A percentile compares a stretch with the other conserved stretches of the same genome.
Evolutionary conservation across 768 basidiomycete species (phyloP).

Genomic region (Leccinum disarticulatum): DNA sequence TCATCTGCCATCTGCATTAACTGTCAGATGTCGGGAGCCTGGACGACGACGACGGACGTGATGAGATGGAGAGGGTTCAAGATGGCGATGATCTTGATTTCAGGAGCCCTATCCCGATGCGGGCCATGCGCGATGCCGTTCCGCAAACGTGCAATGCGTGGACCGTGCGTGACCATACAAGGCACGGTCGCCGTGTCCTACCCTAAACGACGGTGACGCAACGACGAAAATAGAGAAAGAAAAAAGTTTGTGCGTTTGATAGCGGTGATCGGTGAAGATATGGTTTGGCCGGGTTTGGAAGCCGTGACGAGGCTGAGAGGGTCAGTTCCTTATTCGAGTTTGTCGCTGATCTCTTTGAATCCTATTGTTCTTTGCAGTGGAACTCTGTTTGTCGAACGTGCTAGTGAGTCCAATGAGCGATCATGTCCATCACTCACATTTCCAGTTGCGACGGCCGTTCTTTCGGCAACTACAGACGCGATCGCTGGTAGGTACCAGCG

Average conservation of each 20-base stretch:
- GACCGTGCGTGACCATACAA: neutral
- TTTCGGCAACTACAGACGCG: conserved; percentile 17
- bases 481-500: conserved; percentile 15
- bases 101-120: neutral
- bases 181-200: conserved; percentile 6
- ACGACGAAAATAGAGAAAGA: conserved; percentile 2
- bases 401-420: neutral
- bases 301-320: neutral
- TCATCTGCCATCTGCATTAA: too few species aligned
- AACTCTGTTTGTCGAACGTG: neutral
- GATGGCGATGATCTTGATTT: neutral
- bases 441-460: neutral
- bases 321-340: neutral
- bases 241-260: neutral
- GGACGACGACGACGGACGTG: neutral
- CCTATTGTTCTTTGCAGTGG: neutral
- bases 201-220: neutral
- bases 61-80: neutral
- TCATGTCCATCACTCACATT: conserved; percentile 2
- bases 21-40: neutral
- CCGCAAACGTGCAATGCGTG: neutral
- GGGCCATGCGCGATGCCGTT: neutral
- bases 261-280: neutral
- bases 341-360: neutral
- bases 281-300: neutral